Evolutionary conservation across 139 green algal species (phyloP).

Genomic region (Yamagishiella unicocca): DNA sequence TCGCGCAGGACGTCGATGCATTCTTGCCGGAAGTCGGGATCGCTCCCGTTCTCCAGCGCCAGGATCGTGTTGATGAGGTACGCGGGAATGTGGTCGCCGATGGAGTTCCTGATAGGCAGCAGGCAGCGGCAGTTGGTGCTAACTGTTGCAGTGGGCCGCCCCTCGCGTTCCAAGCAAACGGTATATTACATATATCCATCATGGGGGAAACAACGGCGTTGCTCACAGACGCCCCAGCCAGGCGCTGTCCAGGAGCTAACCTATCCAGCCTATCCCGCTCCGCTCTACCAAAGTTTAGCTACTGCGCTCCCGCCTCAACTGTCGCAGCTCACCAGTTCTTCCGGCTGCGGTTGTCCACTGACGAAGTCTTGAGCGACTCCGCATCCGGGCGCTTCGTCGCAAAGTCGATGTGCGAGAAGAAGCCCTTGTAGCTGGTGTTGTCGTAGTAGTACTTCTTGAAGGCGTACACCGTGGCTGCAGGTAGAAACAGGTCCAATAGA

Average conservation of each 20-base stretch:
- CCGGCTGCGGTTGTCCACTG: neutral
- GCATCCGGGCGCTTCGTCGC: neutral
- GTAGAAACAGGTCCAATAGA: too few species aligned
- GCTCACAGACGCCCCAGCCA: too few species aligned
- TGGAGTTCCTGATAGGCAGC: neutral
- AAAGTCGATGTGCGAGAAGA: neutral
- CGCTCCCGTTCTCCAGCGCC: neutral
- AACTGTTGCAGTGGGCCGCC: too few species aligned
- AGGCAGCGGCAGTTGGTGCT: too few species aligned
- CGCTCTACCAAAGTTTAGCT: too few species aligned
- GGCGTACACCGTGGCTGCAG: neutral
- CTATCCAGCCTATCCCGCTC: too few species aligned
- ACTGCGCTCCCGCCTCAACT: too few species aligned
- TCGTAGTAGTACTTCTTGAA: neutral
- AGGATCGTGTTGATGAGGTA: constrained; percentile 2
- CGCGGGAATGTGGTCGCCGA: neutral
- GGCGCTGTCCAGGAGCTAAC: too few species aligned
- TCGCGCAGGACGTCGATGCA: neutral
- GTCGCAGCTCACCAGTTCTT: constrained; percentile 1
- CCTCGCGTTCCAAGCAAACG: too few species aligned
- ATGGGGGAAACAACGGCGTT: too few species aligned
- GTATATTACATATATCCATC: too few species aligned
- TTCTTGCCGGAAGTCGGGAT: neutral
- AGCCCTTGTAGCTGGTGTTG: neutral
- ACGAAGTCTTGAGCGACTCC: neutral